phyloP scores from a whole-genome alignment of 768 basidiomycete genomes.

The Tulasnella sp. region DNA sequence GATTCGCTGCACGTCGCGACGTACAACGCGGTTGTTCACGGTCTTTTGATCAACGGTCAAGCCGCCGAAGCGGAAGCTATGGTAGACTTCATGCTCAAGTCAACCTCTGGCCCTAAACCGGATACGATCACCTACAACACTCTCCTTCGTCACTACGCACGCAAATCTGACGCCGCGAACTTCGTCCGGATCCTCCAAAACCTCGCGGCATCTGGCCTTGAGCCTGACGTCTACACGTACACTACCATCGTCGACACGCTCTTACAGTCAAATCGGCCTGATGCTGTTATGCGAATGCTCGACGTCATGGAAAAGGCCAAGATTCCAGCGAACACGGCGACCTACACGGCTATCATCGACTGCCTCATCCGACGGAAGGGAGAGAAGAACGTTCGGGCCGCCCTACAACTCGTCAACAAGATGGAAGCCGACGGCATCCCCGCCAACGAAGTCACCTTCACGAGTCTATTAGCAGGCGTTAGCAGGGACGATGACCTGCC shows the following conservation, averaged over 20 bases:
- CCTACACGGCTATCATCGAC: conserved; percentile 79
- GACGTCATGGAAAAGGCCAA: conserved; percentile 76
- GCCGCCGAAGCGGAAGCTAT: conserved; percentile 47
- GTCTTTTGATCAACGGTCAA: conserved; percentile 20
- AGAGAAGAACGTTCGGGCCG: conserved; percentile 58
- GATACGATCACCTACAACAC: conserved; percentile 83
- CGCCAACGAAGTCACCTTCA: conserved; percentile 85
- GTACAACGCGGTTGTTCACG: conserved; percentile 65
- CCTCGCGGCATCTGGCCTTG: conserved; percentile 58
- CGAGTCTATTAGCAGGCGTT: conserved; percentile 72
- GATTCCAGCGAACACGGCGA: conserved; percentile 71
- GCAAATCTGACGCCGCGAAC: conserved; percentile 62
- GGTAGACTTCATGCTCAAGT: conserved; percentile 47
- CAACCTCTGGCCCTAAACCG: conserved; percentile 57
- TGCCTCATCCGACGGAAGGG: conserved; percentile 64
- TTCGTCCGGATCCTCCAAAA: conserved; percentile 61
- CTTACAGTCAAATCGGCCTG: conserved; percentile 60
- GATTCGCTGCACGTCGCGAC: conserved; percentile 12
- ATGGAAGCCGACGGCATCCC: conserved; percentile 65
- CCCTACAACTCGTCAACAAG: conserved; percentile 66
- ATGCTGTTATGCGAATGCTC: conserved; percentile 64
- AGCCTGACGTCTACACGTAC: conserved; percentile 82
- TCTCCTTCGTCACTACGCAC: conserved; percentile 68
- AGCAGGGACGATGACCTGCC: conserved; percentile 62
- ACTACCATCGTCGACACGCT: conserved; percentile 83